phyloP scores from a whole-genome alignment of 2,329 filamentous ascomycete species.

The Sclerotinia trifoliorum region DNA sequence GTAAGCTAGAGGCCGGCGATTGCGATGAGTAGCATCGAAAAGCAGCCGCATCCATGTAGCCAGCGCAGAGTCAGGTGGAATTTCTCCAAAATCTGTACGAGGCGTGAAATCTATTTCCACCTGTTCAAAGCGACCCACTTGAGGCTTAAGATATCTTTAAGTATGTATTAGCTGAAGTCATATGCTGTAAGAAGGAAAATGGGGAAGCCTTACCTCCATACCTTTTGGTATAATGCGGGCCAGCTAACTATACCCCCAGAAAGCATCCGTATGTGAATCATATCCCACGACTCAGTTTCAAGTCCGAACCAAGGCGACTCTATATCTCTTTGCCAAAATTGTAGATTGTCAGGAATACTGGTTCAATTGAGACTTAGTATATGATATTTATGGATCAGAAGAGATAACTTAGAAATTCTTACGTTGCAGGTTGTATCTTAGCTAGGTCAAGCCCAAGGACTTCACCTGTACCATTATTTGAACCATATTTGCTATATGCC shows the following conservation, averaged over 20 bases:
- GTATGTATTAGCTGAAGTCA: conserved; percentile 29
- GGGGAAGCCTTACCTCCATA: conserved; percentile 56
- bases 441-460: conserved; percentile 62
- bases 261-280: conserved; percentile 80
- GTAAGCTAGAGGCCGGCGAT: conserved; percentile 64
- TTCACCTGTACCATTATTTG: conserved; percentile 40
- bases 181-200: neutral
- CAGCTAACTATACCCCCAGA: conserved; percentile 76
- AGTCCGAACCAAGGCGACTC: conserved; percentile 66
- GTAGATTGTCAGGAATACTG: conserved; percentile 69
- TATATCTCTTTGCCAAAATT: conserved; percentile 72
- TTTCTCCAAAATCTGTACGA: conserved; percentile 64
- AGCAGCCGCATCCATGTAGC: conserved; percentile 69
- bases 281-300: conserved; percentile 51
- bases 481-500: conserved; percentile 21
- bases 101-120: conserved; percentile 85
- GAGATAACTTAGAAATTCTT: conserved; percentile 33
- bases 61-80: conserved; percentile 57
- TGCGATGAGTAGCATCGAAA: conserved; percentile 63
- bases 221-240: conserved; percentile 69
- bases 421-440: conserved; percentile 59
- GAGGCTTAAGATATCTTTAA: conserved; percentile 68
- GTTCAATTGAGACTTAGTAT: neutral
- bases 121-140: conserved; percentile 74
- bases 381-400: neutral